Base-by-base conservation (phyloP, 2,329 filamentous ascomycete genomes). In the Xylariaceae sp. region DNA sequence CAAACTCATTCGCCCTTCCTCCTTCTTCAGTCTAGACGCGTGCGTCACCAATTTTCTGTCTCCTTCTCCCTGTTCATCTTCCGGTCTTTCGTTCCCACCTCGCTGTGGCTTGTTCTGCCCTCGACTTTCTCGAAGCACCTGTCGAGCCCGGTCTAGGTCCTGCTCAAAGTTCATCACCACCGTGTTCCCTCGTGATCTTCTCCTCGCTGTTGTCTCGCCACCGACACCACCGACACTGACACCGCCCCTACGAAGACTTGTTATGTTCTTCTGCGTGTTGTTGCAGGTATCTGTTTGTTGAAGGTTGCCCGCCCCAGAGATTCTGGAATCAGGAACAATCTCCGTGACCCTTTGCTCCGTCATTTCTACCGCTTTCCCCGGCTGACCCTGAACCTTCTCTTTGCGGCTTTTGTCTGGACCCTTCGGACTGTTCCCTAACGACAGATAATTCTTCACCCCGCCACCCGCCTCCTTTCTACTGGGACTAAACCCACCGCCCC, bases 361-460 rank as follows among this genome's bases (percentile, higher is more conserved):
- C 12, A 4, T 21, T n/a, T 25, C n/a, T n/a, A n/a, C n/a, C n/a
- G n/a, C n/a, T n/a, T n/a, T n/a, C n/a, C n/a, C n/a, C n/a, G n/a
- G n/a, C n/a, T n/a, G n/a, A n/a, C n/a, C n/a, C 23, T 42, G 27
- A 22, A 16, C 22, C 5, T 17, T 20, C 14, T 19, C 22, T 6
- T 42, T 33, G 16, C 21, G 12, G 22, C 37, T 39, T 2, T 19
- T n/a, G 11, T 32, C n/a, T 5, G n/a, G 25, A n/a, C 41, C 20
- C 6, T 35, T 45, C 16, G 27, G 35, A 20, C 35, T 43, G 2
- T 55, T 62, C n/a, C 67, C 72, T 2, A 77, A 60, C 48, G 65
- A 66, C 33, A 76, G 66, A 50, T 78, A 79, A 44, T 77, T 72
- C 44, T 64, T 66, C 19, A 63, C 66, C 1, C 73, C 70, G 7